A percentile compares a stretch with the other conserved stretches of the same genome.
These are phyloP conservation scores for Phalaenopsis aphrodite DNA, from an alignment of 106 monocot genomes.

Conservation along the genomic window DNA sequence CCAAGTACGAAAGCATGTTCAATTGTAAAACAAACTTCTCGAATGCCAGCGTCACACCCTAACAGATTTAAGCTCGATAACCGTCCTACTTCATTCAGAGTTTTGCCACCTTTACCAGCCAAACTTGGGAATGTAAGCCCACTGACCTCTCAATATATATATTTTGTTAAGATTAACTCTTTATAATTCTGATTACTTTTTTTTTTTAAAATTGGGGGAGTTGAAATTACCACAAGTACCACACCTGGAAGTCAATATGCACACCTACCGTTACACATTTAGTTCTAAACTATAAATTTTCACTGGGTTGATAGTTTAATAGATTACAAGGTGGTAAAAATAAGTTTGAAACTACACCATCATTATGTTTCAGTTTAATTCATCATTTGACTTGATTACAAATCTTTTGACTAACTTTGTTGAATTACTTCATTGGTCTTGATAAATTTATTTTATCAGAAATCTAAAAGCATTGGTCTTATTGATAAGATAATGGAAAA, in stretches of 20 bases:
- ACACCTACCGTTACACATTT: no score
- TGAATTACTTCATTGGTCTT: no score
- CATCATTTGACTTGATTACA: no score
- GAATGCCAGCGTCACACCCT: constrained; percentile 11
- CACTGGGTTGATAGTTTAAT: no score
- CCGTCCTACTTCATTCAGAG: constrained; percentile 64
- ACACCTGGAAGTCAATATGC: not conserved
- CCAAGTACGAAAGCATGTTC: constrained; percentile 21
- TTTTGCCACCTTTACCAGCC: constrained; percentile 76
- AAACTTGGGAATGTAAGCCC: constrained; percentile 73
- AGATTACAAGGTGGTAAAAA: no score
- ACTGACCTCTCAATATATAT: not conserved
- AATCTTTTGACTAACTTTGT: no score
- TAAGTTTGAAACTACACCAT: no score
- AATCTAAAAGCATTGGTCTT: no score
- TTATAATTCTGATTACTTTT: not conserved
- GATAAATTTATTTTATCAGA: no score
- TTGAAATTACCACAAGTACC: not conserved
- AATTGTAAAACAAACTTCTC: constrained; percentile 19
- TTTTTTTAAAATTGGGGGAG: not conserved
- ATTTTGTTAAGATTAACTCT: not conserved
- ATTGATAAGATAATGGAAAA: no score
- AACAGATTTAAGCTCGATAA: constrained; percentile 76
- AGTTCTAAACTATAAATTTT: no score
- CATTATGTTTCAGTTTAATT: no score